Base-by-base conservation (phyloP, 257 asterid species). In the Solanum arcanum region DNA sequence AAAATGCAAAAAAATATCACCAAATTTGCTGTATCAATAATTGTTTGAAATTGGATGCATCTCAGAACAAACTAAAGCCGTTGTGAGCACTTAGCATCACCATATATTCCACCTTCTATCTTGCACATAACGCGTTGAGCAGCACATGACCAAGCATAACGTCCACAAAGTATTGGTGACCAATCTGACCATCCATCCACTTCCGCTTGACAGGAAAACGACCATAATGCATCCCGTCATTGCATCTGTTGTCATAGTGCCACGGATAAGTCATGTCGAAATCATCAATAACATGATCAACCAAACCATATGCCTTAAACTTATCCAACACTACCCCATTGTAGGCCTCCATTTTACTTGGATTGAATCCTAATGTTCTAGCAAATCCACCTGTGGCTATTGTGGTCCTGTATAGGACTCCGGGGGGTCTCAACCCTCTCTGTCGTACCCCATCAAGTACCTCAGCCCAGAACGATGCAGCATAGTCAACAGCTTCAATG, bases 261-360 rank as follows among this genome's bases (percentile, higher is more conserved):
- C 99, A 97, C 7, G 99, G 97, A 90, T 91, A 97, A 13, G 99
- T 96, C 96, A 97, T 90, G 84, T 97, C 99, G 1, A 97, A 97
- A 88, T 88, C 95, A 77, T 97, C 99, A 13, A 97, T 88, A 4
- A 95, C 98, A 39, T 84, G 49, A 86, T 83, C 87, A 5, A 97
- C 81, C 35, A 92, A 89, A 46, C 93, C 91, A n/a, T 92, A 85
- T 16, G 89, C 87, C 92, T 93, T 96, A 86, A 95, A 21, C 90
- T 94, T 93, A 80, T 97, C 99, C 91, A 97, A 44, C 75, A 96
- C 94, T 47, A 97, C 93, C 8, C 98, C 98, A 64, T 95, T 97
- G 88, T 91, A 95, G 16, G 93, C 96, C 95, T 97, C 99, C 98
- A 97, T 97, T 86, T 97, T 97, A 23, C 90, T 89, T n/a, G 99